Conservation (phyloP, 805 yeast species). For the Yarrowia sp. region DNA sequence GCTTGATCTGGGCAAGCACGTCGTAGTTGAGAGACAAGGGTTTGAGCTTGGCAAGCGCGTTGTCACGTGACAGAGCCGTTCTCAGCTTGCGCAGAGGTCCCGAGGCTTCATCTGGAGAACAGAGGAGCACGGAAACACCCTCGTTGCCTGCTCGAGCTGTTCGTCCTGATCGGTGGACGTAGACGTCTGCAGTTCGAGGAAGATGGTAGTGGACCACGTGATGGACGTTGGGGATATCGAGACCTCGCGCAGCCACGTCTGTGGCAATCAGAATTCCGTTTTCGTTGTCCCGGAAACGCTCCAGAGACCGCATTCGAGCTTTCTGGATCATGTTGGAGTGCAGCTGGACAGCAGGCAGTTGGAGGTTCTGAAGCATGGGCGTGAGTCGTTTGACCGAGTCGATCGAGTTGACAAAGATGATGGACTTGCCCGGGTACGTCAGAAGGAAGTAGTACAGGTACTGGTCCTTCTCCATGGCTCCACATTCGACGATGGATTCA, state of each 20-base stretch:
- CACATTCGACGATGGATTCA: conserved; percentile 92
- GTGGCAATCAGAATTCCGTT: conserved; percentile 80
- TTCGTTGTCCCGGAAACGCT: conserved; percentile 64
- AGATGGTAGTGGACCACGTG: conserved; percentile 96
- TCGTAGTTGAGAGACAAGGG: conserved; percentile 79
- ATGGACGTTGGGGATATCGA: conserved; percentile 87
- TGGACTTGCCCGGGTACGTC: conserved; percentile 85
- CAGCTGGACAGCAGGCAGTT: conserved; percentile 71
- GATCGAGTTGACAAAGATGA: conserved; percentile 94
- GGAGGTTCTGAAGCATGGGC: conserved; percentile 73
- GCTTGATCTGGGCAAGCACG: conserved; percentile 71
- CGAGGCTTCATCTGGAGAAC: conserved; percentile 91
- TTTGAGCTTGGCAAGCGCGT: conserved; percentile 55
- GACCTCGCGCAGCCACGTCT: conserved; percentile 98
- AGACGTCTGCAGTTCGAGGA: conserved; percentile 92
- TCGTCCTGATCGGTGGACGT: conserved; percentile 95
- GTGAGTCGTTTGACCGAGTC: conserved; percentile 89
- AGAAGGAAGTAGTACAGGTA: conserved; percentile 85
- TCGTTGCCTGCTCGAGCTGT: conserved; percentile 95
- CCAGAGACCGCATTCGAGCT: conserved; percentile 85
- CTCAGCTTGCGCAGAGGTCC: conserved; percentile 84
- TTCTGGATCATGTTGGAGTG: conserved; percentile 97
- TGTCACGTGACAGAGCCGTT: conserved; percentile 56
- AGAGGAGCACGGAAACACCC: conserved; percentile 93
- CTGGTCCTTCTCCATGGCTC: conserved; percentile 86